Conservation (phyloP, 495 filamentous ascomycete genomes). For the Halenospora varia region DNA sequence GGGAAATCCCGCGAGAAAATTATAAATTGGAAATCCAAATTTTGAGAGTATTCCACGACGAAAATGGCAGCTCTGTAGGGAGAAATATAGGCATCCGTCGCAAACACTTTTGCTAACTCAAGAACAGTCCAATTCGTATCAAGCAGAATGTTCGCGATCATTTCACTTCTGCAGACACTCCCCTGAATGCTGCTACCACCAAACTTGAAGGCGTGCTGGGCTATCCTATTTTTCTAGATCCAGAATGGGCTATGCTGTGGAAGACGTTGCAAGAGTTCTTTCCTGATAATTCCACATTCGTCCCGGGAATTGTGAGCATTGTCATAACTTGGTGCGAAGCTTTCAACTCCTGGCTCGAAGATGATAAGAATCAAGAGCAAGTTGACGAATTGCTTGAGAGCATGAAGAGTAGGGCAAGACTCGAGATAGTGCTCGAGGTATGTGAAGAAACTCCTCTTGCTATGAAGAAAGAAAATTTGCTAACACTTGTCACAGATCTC, state of each 20-base stretch:
- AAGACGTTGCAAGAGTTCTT: slow-evolving; percentile 13
- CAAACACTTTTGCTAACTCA: background rate
- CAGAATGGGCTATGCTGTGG: slow-evolving; percentile 24
- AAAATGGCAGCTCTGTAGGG: slow-evolving; percentile 15
- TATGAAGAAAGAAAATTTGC: too few relatives aligned
- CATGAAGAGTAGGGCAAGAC: slow-evolving; percentile 1
- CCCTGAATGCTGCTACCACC: background rate
- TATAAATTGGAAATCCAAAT: background rate
- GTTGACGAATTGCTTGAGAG: slow-evolving; percentile 19
- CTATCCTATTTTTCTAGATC: slow-evolving; percentile 16
- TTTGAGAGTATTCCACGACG: background rate
- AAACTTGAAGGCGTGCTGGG: slow-evolving; percentile 6
- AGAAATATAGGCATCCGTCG: background rate
- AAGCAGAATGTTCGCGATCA: slow-evolving; percentile 18
- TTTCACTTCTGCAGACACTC: slow-evolving; percentile 6
- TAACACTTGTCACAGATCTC: slow-evolving; percentile 12
- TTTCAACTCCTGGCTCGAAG: slow-evolving; percentile 16
- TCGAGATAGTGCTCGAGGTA: slow-evolving; percentile 16
- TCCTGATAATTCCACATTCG: slow-evolving; percentile 15
- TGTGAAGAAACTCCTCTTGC: background rate
- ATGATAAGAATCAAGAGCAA: slow-evolving; percentile 15
- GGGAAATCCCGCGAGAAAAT: background rate
- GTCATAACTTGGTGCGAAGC: slow-evolving; percentile 20
- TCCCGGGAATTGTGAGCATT: slow-evolving; percentile 8
- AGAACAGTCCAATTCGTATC: slow-evolving; percentile 17